These are phyloP conservation scores for Saccharomycopsis sp. DNA, from an alignment of 805 yeast species.

Conservation along the genomic window DNA sequence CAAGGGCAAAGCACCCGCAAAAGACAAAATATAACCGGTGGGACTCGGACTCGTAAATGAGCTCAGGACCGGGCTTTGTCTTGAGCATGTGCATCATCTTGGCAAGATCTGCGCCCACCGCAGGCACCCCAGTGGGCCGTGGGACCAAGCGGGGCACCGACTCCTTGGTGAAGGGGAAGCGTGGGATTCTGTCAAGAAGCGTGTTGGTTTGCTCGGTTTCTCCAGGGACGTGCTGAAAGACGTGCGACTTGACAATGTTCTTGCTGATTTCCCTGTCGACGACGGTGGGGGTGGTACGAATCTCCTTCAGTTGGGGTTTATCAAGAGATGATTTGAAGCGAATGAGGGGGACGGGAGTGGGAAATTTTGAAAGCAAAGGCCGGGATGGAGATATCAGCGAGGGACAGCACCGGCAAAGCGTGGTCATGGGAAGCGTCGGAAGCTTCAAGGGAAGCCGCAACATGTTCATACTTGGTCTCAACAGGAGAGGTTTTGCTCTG, in stretches of 20 bases:
- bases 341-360: no score
- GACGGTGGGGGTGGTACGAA: no score
- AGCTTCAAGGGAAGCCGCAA: no score
- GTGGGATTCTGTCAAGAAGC: slow-evolving; percentile 51
- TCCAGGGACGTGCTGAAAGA: slow-evolving; percentile 45
- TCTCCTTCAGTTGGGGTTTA: no score
- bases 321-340: no score
- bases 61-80: slow-evolving; percentile 48
- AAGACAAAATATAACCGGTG: slow-evolving; percentile 67
- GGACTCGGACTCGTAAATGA: slow-evolving; percentile 77
- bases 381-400: no score
- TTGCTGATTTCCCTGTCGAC: slow-evolving; percentile 5
- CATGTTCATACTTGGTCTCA: no score
- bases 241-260: slow-evolving; percentile 12
- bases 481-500: no score
- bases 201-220: slow-evolving; percentile 38
- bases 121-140: slow-evolving; percentile 70
- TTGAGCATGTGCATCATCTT: slow-evolving; percentile 53
- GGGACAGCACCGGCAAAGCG: no score
- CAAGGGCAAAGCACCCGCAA: slow-evolving; percentile 59
- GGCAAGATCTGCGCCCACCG: slow-evolving; percentile 48
- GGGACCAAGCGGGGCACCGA: slow-evolving; percentile 60
- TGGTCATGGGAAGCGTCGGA: no score
- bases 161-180: slow-evolving; percentile 57
- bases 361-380: no score